A percentile compares a stretch with the other conserved stretches of the same genome.
Conservation (phyloP, 331 rosid species). For the Spiraea crenata region DNA sequence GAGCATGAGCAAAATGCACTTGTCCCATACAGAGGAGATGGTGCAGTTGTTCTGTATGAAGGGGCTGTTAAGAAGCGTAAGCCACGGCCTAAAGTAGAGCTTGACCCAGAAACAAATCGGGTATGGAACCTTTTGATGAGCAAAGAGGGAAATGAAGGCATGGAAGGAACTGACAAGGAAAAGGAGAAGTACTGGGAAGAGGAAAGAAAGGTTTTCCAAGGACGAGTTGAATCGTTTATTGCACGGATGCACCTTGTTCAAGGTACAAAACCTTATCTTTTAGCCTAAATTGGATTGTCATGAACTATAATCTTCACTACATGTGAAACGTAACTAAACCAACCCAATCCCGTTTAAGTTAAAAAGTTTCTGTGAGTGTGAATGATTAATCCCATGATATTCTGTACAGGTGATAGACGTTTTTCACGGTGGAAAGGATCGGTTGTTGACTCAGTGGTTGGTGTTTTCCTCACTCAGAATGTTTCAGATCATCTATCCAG, state of each 20-base stretch:
- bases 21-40: conserved; percentile 60
- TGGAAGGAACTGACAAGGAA: conserved; percentile 47
- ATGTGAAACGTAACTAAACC: background rate
- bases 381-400: conserved; percentile 16
- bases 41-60: conserved; percentile 59
- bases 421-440: conserved; percentile 99
- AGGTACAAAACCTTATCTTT: conserved; percentile 50
- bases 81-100: conserved; percentile 81
- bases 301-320: background rate
- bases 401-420: conserved; percentile 79
- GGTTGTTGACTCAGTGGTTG: conserved; percentile 91
- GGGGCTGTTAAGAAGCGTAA: conserved; percentile 52
- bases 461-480: conserved; percentile 95
- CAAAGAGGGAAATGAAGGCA: conserved; percentile 54
- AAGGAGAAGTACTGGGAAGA: conserved; percentile 92
- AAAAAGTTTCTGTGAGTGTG: background rate
- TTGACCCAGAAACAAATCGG: conserved; percentile 84
- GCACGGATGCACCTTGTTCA: conserved; percentile 98
- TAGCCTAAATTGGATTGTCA: conserved; percentile 15
- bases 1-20: conserved; percentile 54
- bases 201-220: conserved; percentile 76
- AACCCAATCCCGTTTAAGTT: background rate
- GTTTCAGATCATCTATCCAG: conserved; percentile 98
- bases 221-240: conserved; percentile 85
- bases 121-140: conserved; percentile 92